A percentile compares a stretch with the other conserved stretches of the same genome.
Conservation (phyloP, 306 rosid genomes). For the Cucurbita pepo region DNA sequence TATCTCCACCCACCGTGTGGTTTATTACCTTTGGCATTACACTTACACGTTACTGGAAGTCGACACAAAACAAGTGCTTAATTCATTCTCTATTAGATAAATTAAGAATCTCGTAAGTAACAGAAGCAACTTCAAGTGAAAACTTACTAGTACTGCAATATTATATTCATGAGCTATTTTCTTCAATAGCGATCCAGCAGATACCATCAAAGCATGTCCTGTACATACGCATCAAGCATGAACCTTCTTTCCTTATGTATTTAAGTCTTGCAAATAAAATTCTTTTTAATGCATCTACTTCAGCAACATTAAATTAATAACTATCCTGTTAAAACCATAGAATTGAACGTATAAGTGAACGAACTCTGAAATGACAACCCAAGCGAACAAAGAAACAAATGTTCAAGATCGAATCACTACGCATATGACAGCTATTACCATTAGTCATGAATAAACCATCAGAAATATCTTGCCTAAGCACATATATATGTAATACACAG, state of each 20-base stretch:
- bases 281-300: neutral
- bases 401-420: neutral
- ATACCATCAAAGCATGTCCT: conserved; percentile 79
- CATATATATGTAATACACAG: neutral
- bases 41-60: neutral
- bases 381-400: neutral
- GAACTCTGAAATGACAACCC: neutral
- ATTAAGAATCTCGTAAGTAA: neutral
- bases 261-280: neutral
- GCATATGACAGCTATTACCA: neutral
- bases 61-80: neutral
- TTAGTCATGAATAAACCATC: neutral
- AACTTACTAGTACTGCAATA: conserved; percentile 55
- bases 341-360: neutral
- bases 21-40: conserved; percentile 60
- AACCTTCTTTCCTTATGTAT: conserved; percentile 3
- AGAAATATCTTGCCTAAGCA: neutral
- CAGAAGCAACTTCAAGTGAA: conserved; percentile 7
- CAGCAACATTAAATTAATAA: neutral
- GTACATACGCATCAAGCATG: conserved; percentile 18
- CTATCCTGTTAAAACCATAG: neutral
- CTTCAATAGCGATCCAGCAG: conserved; percentile 72
- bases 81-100: neutral
- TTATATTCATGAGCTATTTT: conserved; percentile 68
- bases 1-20: conserved; percentile 83